Evolutionary conservation across 2,329 filamentous ascomycete genomes (phyloP), one percentile per base, ranked within the genome.

Genomic region (Phoma sp.): DNA sequence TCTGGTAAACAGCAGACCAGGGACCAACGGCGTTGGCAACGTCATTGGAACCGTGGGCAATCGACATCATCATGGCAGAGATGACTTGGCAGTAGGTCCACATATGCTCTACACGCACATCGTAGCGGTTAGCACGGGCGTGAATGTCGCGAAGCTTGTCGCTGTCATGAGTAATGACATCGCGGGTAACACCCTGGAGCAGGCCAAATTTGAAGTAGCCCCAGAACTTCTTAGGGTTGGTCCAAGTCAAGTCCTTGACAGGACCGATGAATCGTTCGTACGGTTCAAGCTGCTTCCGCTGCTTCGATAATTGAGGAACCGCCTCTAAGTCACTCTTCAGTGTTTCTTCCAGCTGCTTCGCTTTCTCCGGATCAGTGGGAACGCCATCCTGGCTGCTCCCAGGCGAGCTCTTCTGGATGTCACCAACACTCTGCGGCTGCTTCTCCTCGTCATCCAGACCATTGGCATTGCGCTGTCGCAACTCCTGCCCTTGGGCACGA

Each of bases 1-100:
- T 82, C 57, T 83, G 76, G 74, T 80, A 89, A 64, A 88, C 84
- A 47, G 84, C 82, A 2, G 86, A 84, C 67, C 84, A 87, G 1
- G 86, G 86, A 8, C 63, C 67, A 8, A 68, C 64, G 3, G 62
- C 84, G 68, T 84, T 88, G 63, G 83, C 78, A 19, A 89, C 83
- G 57, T 89, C 87, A 70, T 89, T 89, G 62, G 85, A 85, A 22
- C 87, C 87, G 74, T 89, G 88, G 1, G 87, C 87, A 65, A 91
- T 90, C 2, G 87, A 89, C 29, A 88, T 88, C 55, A 88, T 90
- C 77, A 86, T 88, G 54, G 88, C 88, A 29, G 87, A 71, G 33
- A 77, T 55, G 25, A 74, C 68, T 50, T 74, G 72, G 45, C 69
- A 69, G 52, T 73, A 81, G 1, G 79, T 80, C 74, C 76, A 81